These are phyloP conservation scores for Podila horticola DNA, from an alignment of 192 early-diverging fungal species.

Conservation along the genomic window DNA sequence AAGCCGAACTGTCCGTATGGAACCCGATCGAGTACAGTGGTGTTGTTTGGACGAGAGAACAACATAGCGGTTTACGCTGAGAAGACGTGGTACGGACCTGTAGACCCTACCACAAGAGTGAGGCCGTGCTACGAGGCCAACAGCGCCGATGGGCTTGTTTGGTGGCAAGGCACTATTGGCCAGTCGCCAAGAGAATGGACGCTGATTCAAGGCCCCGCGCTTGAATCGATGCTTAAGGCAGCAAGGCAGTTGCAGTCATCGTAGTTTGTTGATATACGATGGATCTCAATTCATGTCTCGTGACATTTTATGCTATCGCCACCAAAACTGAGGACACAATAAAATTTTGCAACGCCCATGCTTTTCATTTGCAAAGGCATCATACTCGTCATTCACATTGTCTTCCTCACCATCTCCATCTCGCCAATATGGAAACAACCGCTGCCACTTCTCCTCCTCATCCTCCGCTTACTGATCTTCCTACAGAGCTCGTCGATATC, in stretches of 20 bases:
- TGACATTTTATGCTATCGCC: too few species aligned
- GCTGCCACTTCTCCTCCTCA: too few species aligned
- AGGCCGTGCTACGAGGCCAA: slow-evolving; percentile 6
- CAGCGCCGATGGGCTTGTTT: slow-evolving; percentile 21
- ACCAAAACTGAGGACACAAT: too few species aligned
- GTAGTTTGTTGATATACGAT: too few species aligned
- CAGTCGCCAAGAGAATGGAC: slow-evolving; percentile 20
- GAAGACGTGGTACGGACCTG: slow-evolving; percentile 29
- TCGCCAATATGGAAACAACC: too few species aligned
- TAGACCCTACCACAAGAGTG: slow-evolving; percentile 5
- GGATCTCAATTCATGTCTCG: too few species aligned
- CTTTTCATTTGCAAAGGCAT: too few species aligned
- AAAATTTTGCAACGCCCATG: too few species aligned
- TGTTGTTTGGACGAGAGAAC: slow-evolving; percentile 27
- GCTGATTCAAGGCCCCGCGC: slow-evolving; percentile 17
- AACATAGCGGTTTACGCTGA: slow-evolving; percentile 40
- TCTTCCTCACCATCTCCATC: too few species aligned
- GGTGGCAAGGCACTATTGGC: slow-evolving; percentile 44
- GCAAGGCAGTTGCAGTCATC: background rate
- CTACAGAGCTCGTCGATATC: too few species aligned
- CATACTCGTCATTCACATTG: too few species aligned
- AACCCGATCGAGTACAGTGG: slow-evolving; percentile 32
- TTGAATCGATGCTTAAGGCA: slow-evolving; percentile 15
- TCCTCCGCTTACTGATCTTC: too few species aligned
- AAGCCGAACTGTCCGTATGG: slow-evolving; percentile 5